Conservation (phyloP, 2,329 filamentous ascomycete genomes). For the Ceratocystis harringtonii region DNA sequence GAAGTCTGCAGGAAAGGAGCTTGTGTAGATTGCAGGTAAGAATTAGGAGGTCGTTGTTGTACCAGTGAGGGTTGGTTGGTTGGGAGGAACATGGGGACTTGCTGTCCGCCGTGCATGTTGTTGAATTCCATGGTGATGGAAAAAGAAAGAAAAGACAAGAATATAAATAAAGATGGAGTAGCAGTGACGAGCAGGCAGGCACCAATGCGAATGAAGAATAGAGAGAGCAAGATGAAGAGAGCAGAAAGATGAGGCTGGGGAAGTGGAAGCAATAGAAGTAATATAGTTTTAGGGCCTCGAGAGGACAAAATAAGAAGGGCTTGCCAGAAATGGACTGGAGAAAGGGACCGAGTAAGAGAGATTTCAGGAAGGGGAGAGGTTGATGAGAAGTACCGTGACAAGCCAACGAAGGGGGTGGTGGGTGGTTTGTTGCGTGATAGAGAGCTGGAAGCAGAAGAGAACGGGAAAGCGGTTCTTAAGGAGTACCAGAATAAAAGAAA, state of each 20-base stretch:
- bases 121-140: slow-evolving; percentile 5
- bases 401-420: neutral
- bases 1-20: neutral
- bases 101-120: slow-evolving; percentile 1
- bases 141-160: neutral
- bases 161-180: neutral
- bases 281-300: slow-evolving; percentile 8
- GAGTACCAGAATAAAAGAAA: neutral
- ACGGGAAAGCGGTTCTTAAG: neutral
- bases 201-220: neutral
- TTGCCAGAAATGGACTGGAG: neutral
- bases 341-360: neutral
- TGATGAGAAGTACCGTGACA: neutral
- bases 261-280: slow-evolving; percentile 1
- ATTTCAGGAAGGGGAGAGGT: neutral
- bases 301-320: neutral
- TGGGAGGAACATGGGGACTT: neutral
- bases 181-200: neutral
- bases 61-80: neutral
- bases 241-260: slow-evolving; percentile 7
- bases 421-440: neutral
- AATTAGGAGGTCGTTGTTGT: neutral
- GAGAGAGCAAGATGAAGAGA: neutral
- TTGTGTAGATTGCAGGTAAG: neutral
- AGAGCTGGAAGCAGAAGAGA: neutral